These are phyloP conservation scores for Amaranthus cruentus DNA, from an alignment of 148 eudicot genomes.

Conservation along the genomic window DNA sequence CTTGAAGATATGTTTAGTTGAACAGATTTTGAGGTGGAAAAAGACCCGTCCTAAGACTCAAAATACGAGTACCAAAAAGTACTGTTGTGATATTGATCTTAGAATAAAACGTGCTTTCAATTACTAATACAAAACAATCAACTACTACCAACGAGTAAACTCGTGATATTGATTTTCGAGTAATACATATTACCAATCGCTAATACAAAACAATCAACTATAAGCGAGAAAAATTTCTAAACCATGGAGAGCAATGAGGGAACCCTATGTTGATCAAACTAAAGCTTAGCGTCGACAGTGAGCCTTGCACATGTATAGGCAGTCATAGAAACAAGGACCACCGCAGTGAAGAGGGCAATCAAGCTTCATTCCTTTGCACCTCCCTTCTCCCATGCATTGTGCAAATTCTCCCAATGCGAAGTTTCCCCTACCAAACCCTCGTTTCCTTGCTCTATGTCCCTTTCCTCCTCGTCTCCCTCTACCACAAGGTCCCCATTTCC, in stretches of 20 bases:
- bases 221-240: not conserved
- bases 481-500: conserved; percentile 33
- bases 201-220: too few species aligned
- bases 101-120: not conserved
- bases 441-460: conserved; percentile 32
- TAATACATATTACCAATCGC: too few species aligned
- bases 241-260: not conserved
- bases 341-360: conserved; percentile 86
- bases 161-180: too few species aligned
- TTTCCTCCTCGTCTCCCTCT: conserved; percentile 40
- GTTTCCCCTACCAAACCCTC: conserved; percentile 19
- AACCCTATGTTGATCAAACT: not conserved
- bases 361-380: conserved; percentile 56
- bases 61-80: not conserved
- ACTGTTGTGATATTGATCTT: not conserved
- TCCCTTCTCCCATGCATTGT: conserved; percentile 55
- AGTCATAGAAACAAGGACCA: conserved; percentile 69
- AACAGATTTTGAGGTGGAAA: not conserved
- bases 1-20: not conserved
- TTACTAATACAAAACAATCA: conserved; percentile 2
- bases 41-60: not conserved
- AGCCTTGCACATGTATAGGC: conserved; percentile 65
- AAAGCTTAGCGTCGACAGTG: conserved; percentile 24
- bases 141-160: not conserved
- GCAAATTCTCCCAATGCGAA: conserved; percentile 60